Evolutionary conservation across 2,329 filamentous ascomycete species (phyloP).

Genomic region (Neonectria coccinea): DNA sequence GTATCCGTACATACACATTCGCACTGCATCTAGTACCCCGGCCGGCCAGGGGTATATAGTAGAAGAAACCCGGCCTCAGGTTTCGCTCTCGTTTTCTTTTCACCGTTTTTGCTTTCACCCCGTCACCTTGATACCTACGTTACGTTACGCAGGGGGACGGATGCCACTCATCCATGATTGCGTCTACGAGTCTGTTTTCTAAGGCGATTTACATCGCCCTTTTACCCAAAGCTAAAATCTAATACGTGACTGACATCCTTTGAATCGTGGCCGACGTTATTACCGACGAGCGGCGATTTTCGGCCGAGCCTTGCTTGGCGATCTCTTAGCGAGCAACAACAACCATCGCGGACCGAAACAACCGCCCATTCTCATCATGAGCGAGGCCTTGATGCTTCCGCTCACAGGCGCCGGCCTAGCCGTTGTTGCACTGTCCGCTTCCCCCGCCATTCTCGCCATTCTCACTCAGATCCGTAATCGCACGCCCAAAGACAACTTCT

Average conservation of each 20-base stretch:
- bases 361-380: conserved; percentile 30
- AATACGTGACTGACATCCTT: background rate
- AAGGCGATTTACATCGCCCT: background rate
- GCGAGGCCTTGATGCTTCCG: conserved; percentile 38
- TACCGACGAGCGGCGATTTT: background rate
- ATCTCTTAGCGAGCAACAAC: background rate
- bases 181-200: background rate
- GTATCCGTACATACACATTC: background rate
- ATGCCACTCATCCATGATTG: background rate
- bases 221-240: background rate
- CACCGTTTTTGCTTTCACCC: background rate
- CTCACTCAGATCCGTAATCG: conserved; percentile 51
- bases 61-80: background rate
- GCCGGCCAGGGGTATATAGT: conserved; percentile 9
- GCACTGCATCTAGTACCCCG: background rate
- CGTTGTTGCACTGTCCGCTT: conserved; percentile 51
- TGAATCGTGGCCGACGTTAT: background rate
- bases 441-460: conserved; percentile 53
- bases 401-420: conserved; percentile 51
- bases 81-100: background rate
- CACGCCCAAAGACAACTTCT: conserved; percentile 60
- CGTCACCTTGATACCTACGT: background rate
- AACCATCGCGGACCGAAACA: background rate
- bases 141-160: conserved; percentile 1
- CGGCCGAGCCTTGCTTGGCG: background rate